Conservation (phyloP, 1,284 basidiomycete species). For the Lentinus polychrous region DNA sequence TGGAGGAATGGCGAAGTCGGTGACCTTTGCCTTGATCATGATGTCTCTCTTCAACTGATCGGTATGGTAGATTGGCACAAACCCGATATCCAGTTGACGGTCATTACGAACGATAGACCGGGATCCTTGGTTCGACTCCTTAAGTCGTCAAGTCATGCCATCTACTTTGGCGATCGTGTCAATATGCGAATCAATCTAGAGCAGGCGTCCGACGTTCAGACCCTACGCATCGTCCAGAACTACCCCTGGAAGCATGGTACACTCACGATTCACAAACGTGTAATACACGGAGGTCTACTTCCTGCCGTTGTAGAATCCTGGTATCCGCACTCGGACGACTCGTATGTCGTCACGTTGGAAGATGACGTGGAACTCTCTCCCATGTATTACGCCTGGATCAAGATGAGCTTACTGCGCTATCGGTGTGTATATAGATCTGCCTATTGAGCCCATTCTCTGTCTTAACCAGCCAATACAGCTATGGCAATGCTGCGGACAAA, state of each 20-base stretch:
- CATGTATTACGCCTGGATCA: slow-evolving; percentile 77
- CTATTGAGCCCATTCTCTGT: neutral
- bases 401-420: slow-evolving; percentile 68
- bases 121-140: slow-evolving; percentile 64
- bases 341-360: slow-evolving; percentile 74
- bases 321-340: slow-evolving; percentile 69
- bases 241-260: slow-evolving; percentile 55
- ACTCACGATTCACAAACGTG: slow-evolving; percentile 57
- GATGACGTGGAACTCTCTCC: slow-evolving; percentile 82
- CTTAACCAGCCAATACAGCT: slow-evolving; percentile 32
- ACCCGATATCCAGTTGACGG: slow-evolving; percentile 58
- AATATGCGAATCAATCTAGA: slow-evolving; percentile 67
- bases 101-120: slow-evolving; percentile 74
- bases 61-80: slow-evolving; percentile 58
- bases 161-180: slow-evolving; percentile 63
- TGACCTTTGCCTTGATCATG: slow-evolving; percentile 2
- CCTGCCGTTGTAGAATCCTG: slow-evolving; percentile 80
- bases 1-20: slow-evolving; percentile 51
- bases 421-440: slow-evolving; percentile 35
- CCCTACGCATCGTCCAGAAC: slow-evolving; percentile 42
- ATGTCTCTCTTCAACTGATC: neutral
- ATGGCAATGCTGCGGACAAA: slow-evolving; percentile 36
- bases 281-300: slow-evolving; percentile 70
- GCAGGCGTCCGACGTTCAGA: slow-evolving; percentile 60
- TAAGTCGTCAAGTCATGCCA: slow-evolving; percentile 47